phyloP scores from a whole-genome alignment of 768 basidiomycete genomes.

The Lentinula edodes region DNA sequence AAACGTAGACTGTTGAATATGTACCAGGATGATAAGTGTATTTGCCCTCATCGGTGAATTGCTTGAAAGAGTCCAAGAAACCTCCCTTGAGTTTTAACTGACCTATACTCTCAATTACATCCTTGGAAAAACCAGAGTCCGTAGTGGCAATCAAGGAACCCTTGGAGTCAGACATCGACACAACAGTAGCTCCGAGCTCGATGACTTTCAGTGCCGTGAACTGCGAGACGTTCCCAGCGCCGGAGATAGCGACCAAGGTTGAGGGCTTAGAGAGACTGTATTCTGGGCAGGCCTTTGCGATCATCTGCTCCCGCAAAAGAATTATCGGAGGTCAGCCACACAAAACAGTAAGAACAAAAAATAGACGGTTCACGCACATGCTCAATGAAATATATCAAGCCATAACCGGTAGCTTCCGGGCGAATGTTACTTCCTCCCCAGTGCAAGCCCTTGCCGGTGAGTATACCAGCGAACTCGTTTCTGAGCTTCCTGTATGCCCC shows the following conservation, averaged over 20 bases:
- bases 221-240: constrained; percentile 73
- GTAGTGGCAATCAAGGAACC: constrained; percentile 56
- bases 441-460: constrained; percentile 65
- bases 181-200: constrained; percentile 66
- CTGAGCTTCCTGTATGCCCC: constrained; percentile 72
- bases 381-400: constrained; percentile 72
- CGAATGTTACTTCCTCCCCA: constrained; percentile 74
- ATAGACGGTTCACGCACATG: constrained; percentile 39
- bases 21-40: constrained; percentile 46
- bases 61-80: constrained; percentile 30
- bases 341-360: not conserved
- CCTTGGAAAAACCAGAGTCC: constrained; percentile 51
- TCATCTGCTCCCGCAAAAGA: constrained; percentile 35
- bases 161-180: constrained; percentile 72
- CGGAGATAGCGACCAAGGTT: constrained; percentile 52
- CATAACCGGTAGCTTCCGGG: constrained; percentile 70
- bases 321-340: not conserved
- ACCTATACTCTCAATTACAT: constrained; percentile 45
- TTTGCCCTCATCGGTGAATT: constrained; percentile 24
- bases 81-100: constrained; percentile 53
- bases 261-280: constrained; percentile 38
- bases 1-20: constrained; percentile 2
- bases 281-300: constrained; percentile 52
- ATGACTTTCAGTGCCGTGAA: constrained; percentile 74
- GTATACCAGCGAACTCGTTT: constrained; percentile 66